A percentile compares a stretch with the other conserved stretches of the same genome.
These are phyloP conservation scores for Papiliotrema flavescens DNA, from an alignment of 1,284 basidiomycete species.

Conservation along the genomic window DNA sequence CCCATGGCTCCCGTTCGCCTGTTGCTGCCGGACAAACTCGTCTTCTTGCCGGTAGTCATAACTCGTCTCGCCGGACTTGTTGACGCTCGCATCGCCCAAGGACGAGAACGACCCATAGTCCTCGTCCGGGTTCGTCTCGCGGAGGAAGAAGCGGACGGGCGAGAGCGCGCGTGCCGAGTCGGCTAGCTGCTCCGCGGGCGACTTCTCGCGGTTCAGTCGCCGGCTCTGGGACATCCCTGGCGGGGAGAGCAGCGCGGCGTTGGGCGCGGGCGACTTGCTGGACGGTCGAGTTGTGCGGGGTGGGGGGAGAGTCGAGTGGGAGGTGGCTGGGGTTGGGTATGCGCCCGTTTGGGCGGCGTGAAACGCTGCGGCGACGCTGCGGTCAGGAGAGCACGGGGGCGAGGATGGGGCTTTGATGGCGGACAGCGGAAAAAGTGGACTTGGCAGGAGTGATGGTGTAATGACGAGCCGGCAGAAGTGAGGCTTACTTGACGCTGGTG, in stretches of 20 bases:
- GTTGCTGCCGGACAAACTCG: slow-evolving; percentile 21
- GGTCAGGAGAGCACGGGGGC: background rate
- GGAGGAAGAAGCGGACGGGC: slow-evolving; percentile 37
- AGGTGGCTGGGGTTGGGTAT: slow-evolving; percentile 9
- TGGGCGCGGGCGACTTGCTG: background rate
- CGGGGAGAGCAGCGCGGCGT: too few relatives aligned
- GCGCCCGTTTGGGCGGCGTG: slow-evolving; percentile 28
- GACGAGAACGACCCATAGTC: slow-evolving; percentile 32
- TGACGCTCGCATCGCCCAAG: slow-evolving; percentile 9
- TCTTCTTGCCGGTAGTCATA: slow-evolving; percentile 36
- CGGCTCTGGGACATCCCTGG: too few relatives aligned
- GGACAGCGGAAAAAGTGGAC: too few relatives aligned
- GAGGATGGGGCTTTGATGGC: background rate
- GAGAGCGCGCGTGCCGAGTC: slow-evolving; percentile 28
- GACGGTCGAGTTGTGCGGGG: background rate
- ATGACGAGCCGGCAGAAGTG: background rate
- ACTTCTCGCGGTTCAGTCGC: slow-evolving; percentile 18
- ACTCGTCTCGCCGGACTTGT: slow-evolving; percentile 16
- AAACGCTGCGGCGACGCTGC: slow-evolving; percentile 35
- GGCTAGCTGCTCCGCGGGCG: slow-evolving; percentile 28
- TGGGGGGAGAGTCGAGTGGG: slow-evolving; percentile 2
- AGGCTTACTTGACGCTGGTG: slow-evolving; percentile 39
- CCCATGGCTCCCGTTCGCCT: too few relatives aligned
- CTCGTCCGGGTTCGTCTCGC: slow-evolving; percentile 18
- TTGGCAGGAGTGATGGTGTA: too few relatives aligned